Conservation (phyloP, 805 yeast species). For the Lachancea mirantina region DNA sequence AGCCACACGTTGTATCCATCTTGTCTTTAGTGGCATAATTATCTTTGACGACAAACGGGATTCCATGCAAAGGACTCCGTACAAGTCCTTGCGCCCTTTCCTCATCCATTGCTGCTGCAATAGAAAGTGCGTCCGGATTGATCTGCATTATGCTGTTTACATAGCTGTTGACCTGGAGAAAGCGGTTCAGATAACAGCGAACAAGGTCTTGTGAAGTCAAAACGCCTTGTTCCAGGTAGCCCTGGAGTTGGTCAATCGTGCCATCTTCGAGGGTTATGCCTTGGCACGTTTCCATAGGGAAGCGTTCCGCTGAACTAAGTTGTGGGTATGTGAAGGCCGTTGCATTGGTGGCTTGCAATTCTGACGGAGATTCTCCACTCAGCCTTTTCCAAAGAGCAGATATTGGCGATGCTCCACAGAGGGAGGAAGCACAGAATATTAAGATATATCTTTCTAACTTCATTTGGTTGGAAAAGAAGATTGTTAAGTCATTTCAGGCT, state of each 20-base stretch:
- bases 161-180: conserved; percentile 21
- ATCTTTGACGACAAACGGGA: conserved; percentile 28
- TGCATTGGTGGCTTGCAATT: conserved; percentile 8
- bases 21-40: conserved; percentile 27
- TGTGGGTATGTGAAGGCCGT: conserved; percentile 12
- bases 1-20: conserved; percentile 23
- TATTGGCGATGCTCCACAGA: conserved; percentile 3
- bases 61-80: conserved; percentile 27
- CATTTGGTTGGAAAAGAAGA: too few species aligned
- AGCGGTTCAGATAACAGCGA: conserved; percentile 21
- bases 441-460: too few species aligned
- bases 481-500: too few species aligned
- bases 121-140: conserved; percentile 23
- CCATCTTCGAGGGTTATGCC: conserved; percentile 26
- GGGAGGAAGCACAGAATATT: not conserved
- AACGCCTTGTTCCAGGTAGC: conserved; percentile 17
- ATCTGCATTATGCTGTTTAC: conserved; percentile 20
- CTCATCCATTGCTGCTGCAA: conserved; percentile 21
- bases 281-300: conserved; percentile 21
- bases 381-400: conserved; percentile 3
- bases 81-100: conserved; percentile 21
- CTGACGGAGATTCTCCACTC: not conserved
- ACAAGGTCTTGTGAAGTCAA: conserved; percentile 21
- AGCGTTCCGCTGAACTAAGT: conserved; percentile 8
- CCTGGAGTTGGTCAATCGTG: conserved; percentile 27